Base-by-base conservation (phyloP, 495 filamentous ascomycete genomes). In the Rhizodiscina lignyota region DNA sequence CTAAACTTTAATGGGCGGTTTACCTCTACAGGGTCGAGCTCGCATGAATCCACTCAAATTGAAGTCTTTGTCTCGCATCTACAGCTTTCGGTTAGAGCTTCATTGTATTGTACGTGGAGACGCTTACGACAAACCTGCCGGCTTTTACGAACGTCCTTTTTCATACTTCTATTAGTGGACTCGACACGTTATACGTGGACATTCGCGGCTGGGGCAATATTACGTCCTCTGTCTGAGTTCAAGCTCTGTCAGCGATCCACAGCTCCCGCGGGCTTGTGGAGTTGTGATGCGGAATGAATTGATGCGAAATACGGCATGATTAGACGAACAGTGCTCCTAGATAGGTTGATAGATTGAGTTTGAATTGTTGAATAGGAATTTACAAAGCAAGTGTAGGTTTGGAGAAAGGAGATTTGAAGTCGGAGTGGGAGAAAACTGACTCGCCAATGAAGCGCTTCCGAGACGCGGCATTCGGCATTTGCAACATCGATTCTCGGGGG, bases 31-130 rank as follows among this genome's bases (percentile, higher is more conserved):
- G n/a, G n/a, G n/a, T n/a, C n/a, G n/a, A n/a, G n/a, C n/a, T n/a
- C n/a, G n/a, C n/a, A n/a, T n/a, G n/a, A n/a, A n/a, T n/a, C n/a
- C n/a, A n/a, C n/a, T n/a, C n/a, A n/a, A n/a, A n/a, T n/a, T n/a
- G n/a, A 75, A 37, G 59, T 77, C 15, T 62, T 75, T 8, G 72
- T 74, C 41, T 58, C 58, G 31, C 71, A 74, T 42, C 69, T 68
- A 0, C 48, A 67, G 18, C 68, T 76, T 42, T 64, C 63, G 18
- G 72, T 71, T n/a, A n/a, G 47, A 63, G 62, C 30, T 57, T 73
- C 17, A 63, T 76, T 12, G 71, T 65, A 4, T 76, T 74, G 48
- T 76, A 76, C 39, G 58, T 66, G 2, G 70, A 76, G 2, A 53
- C 72, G 19, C 56, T 77, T n/a, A n/a, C n/a, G n/a, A n/a, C n/a